These are phyloP conservation scores for Trypanosoma lewisi DNA, from an alignment of 208 protist genomes.

Conservation along the genomic window DNA sequence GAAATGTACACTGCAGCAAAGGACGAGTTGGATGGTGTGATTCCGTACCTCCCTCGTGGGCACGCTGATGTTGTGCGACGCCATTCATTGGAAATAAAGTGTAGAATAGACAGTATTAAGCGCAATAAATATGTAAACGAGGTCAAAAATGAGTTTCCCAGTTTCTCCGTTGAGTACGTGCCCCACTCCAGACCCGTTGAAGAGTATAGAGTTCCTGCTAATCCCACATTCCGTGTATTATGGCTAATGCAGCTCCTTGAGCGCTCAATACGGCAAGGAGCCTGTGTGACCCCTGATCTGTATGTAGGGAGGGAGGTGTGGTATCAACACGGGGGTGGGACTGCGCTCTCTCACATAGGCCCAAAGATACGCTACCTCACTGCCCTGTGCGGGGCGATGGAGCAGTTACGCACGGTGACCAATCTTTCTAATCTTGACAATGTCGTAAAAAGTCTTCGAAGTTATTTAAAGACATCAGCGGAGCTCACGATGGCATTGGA, in stretches of 20 bases:
- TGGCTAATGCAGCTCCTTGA: conserved; percentile 78
- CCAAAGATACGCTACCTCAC: conserved; percentile 69
- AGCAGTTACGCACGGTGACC: conserved; percentile 51
- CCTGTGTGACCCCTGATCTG: conserved; percentile 73
- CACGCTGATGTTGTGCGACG: conserved; percentile 48
- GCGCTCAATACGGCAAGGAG: conserved; percentile 71
- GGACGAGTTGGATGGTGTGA: conserved; percentile 48
- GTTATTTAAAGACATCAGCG: conserved; percentile 40
- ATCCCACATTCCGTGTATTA: conserved; percentile 52
- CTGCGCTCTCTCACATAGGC: conserved; percentile 42
- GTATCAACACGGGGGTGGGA: conserved; percentile 58
- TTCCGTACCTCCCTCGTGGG: conserved; percentile 40
- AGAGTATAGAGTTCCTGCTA: conserved; percentile 49
- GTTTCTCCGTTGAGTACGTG: conserved; percentile 62
- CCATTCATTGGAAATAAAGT: conserved; percentile 57
- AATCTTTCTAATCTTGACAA: conserved; percentile 47
- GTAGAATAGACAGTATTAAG: conserved; percentile 60
- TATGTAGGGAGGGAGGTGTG: conserved; percentile 78
- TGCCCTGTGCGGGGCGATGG: conserved; percentile 58
- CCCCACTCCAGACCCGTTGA: conserved; percentile 58
- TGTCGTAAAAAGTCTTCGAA: conserved; percentile 38
- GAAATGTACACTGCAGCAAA: conserved; percentile 65
- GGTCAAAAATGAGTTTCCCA: conserved; percentile 46
- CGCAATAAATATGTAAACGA: conserved; percentile 37
- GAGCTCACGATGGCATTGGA: conserved; percentile 49